Evolutionary conservation across 345 rosid species (phyloP), one percentile per base, ranked within the genome.

Genomic region (Brassica napus): DNA sequence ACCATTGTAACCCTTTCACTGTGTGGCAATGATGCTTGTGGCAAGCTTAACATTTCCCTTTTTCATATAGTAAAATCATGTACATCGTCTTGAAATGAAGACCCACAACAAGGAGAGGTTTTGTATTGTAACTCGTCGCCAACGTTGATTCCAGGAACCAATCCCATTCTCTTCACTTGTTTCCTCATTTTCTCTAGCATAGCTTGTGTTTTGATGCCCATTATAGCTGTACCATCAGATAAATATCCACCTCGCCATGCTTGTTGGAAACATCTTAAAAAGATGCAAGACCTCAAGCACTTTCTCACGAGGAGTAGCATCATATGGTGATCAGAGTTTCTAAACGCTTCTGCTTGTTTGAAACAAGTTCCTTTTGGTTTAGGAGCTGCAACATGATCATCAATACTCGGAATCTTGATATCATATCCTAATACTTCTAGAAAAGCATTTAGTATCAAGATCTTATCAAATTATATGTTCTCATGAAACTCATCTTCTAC

Each of bases 41-140:
- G 97, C 94, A 24, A 92, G 3, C 32, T 71, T 47, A 55, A 32
- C 21, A 4, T 73, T 83, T 39, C 82, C 86, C 16, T 77, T 71
- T 30, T 86, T 84, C 79, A 85, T 30, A 69, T 70, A 92, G 77
- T 94, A 10, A 97, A 30, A 94, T 94, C 76, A 97, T 94, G 16
- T 83, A 84, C 75, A 89, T 92, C 24, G 73, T 67, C 62, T 24
- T 89, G 26, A 87, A 90, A 84, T 92, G 98, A 24, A 92, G 89
- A 34, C 98, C 94, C 62, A 92, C 77, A 24, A 92, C 75, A 73
- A 83, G 86, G 24, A 92, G 97, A 93, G 5, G 88, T 83, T 52
- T 90, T 85, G 63, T 90, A 94, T 35, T 86, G 93, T 82, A 90
- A 94, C 77, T 86, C 97, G 72, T 94, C 98, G 7, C 98, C 97